Percentiles rank a stretch among this genome's conserved stretches.
Conservation (phyloP, 495 filamentous ascomycete species). For the Podospora appendiculata region DNA sequence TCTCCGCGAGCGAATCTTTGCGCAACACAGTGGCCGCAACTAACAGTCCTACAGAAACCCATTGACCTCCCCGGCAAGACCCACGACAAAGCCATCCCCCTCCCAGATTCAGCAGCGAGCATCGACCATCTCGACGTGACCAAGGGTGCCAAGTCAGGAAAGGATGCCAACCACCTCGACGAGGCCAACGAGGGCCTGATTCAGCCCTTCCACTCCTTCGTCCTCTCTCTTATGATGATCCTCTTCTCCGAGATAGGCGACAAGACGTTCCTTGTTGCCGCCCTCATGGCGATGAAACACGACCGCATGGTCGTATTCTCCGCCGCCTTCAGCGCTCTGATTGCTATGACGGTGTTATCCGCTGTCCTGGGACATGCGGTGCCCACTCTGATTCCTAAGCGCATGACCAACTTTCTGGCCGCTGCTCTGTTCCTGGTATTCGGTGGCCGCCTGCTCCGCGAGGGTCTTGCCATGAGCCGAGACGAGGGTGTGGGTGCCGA, state of each 20-base stretch:
- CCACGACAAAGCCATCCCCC: slow-evolving; percentile 68
- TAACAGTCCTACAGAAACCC: slow-evolving; percentile 57
- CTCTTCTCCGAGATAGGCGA: slow-evolving; percentile 95
- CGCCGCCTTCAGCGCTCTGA: slow-evolving; percentile 82
- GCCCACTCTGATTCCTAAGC: slow-evolving; percentile 81
- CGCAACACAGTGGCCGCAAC: background rate
- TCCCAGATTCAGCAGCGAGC: slow-evolving; percentile 52
- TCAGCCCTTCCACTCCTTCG: slow-evolving; percentile 81
- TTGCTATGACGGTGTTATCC: slow-evolving; percentile 94
- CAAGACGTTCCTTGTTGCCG: slow-evolving; percentile 96
- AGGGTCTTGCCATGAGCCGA: slow-evolving; percentile 79
- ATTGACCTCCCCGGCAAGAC: slow-evolving; percentile 71
- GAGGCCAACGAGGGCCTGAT: slow-evolving; percentile 57
- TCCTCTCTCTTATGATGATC: slow-evolving; percentile 94
- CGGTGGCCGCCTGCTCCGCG: slow-evolving; percentile 74
- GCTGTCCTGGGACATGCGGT: slow-evolving; percentile 92
- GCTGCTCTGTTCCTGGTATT: slow-evolving; percentile 83
- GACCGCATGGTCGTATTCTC: slow-evolving; percentile 88
- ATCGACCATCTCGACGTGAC: slow-evolving; percentile 63
- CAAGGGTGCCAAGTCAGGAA: slow-evolving; percentile 32
- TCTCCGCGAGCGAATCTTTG: background rate
- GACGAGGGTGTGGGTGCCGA: slow-evolving; percentile 88
- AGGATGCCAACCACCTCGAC: slow-evolving; percentile 20
- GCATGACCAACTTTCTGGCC: slow-evolving; percentile 79
- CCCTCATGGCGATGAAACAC: slow-evolving; percentile 98